Evolutionary conservation across 306 rosid species (phyloP).

Genomic region (Delonix regia): DNA sequence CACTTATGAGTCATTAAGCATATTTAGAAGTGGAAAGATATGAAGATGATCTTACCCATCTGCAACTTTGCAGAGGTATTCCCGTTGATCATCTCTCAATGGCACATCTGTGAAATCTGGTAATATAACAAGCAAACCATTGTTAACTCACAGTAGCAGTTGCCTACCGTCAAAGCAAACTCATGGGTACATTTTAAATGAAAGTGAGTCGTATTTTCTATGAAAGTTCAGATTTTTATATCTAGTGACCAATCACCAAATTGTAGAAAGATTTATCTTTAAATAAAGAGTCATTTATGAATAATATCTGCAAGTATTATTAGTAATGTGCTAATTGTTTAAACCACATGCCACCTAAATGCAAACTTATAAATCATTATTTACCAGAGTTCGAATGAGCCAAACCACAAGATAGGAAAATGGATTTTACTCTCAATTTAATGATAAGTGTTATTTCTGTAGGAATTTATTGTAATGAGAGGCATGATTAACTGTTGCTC

Average conservation of each 20-base stretch:
- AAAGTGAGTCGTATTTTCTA: not conserved
- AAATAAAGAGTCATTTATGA: not conserved
- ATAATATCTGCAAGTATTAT: not conserved
- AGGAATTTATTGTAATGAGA: not conserved
- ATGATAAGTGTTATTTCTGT: not conserved
- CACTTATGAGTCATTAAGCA: slow-evolving; percentile 26
- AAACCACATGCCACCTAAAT: too few relatives aligned
- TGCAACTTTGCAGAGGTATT: slow-evolving; percentile 85
- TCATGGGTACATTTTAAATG: not conserved
- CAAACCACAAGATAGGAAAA: not conserved
- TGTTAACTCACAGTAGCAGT: not conserved
- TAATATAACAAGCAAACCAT: slow-evolving; percentile 29
- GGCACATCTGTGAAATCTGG: slow-evolving; percentile 97
- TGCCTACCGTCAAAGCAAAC: slow-evolving; percentile 14
- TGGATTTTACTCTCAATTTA: not conserved
- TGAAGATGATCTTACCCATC: slow-evolving; percentile 65
- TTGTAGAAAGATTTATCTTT: not conserved
- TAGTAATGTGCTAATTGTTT: too few relatives aligned
- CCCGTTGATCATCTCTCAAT: slow-evolving; percentile 90
- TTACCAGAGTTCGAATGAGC: too few relatives aligned
- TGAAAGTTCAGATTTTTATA: not conserved
- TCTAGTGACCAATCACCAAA: not conserved
- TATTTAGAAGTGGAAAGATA: not conserved
- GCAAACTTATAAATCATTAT: too few relatives aligned
- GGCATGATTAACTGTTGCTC: not conserved